phyloP scores from a whole-genome alignment of 345 rosid species.

The Pugionium cornutum region DNA sequence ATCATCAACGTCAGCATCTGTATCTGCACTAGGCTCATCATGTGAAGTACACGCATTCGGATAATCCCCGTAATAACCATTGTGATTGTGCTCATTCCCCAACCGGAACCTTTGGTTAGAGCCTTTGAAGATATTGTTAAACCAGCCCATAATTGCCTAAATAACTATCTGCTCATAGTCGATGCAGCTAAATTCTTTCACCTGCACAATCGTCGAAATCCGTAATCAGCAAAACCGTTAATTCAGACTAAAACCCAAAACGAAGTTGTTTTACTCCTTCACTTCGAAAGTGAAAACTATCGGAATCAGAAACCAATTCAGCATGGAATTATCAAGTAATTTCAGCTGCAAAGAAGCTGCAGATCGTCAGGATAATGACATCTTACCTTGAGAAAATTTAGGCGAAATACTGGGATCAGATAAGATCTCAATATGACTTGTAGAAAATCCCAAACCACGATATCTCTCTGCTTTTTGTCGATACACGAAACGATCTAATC shows the following conservation, averaged over 20 bases:
- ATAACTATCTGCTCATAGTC: conserved; percentile 53
- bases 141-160: conserved; percentile 70
- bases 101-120: conserved; percentile 54
- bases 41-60: conserved; percentile 25
- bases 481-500: conserved; percentile 30
- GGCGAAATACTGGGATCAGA: conserved; percentile 54
- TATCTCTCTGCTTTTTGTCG: conserved; percentile 21
- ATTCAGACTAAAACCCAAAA: conserved; percentile 4
- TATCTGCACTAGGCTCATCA: conserved; percentile 37
- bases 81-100: conserved; percentile 51
- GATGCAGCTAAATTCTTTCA: conserved; percentile 32
- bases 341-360: background rate
- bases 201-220: conserved; percentile 44
- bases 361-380: conserved; percentile 38
- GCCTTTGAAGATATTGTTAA: conserved; percentile 81
- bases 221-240: background rate
- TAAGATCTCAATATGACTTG: conserved; percentile 51
- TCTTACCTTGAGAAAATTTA: conserved; percentile 41
- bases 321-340: background rate
- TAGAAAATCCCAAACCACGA: conserved; percentile 29
- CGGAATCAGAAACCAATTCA: conserved; percentile 13
- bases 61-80: conserved; percentile 51
- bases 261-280: background rate
- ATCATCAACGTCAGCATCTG: conserved; percentile 37
- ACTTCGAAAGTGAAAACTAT: no score